Conservation (phyloP, 1,284 basidiomycete species). For the Leccinum huronense region DNA sequence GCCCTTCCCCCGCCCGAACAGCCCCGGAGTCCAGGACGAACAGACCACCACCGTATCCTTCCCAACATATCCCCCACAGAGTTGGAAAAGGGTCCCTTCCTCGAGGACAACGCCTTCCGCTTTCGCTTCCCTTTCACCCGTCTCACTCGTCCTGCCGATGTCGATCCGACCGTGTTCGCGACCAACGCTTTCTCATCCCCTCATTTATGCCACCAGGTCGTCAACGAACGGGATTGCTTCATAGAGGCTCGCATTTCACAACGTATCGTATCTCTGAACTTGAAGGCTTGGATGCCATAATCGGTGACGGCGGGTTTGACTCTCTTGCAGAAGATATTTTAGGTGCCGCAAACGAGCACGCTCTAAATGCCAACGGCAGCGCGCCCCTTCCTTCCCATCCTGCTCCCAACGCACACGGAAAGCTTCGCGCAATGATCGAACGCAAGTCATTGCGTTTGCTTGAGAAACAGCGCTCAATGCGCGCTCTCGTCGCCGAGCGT, state of each 20-base stretch:
- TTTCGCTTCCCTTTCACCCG: constrained; percentile 72
- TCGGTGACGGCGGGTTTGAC: constrained; percentile 74
- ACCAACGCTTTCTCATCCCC: constrained; percentile 85
- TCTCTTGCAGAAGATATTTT: constrained; percentile 50
- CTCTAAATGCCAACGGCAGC: constrained; percentile 1
- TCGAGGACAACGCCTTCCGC: constrained; percentile 77
- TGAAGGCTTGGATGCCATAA: constrained; percentile 78
- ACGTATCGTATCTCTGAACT: constrained; percentile 77
- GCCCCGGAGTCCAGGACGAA: not conserved
- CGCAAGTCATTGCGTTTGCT: constrained; percentile 90
- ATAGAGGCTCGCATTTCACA: constrained; percentile 89
- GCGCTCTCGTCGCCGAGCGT: constrained; percentile 84
- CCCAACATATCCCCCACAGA: constrained; percentile 45
- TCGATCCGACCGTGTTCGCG: constrained; percentile 58
- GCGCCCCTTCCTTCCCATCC: constrained; percentile 39
- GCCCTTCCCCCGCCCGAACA: too few relatives aligned
- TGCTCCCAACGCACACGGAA: constrained; percentile 64
- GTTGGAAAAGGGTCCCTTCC: constrained; percentile 38
- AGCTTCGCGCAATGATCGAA: constrained; percentile 90
- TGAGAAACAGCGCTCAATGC: constrained; percentile 85
- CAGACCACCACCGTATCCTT: not conserved
- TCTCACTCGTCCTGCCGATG: constrained; percentile 62
- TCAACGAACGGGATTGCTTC: constrained; percentile 90
- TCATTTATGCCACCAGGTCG: constrained; percentile 86
- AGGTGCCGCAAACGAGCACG: constrained; percentile 48